Evolutionary conservation across 208 protist genomes (phyloP), one percentile per base, ranked within the genome.

Genomic region (Polymyxa betae): DNA sequence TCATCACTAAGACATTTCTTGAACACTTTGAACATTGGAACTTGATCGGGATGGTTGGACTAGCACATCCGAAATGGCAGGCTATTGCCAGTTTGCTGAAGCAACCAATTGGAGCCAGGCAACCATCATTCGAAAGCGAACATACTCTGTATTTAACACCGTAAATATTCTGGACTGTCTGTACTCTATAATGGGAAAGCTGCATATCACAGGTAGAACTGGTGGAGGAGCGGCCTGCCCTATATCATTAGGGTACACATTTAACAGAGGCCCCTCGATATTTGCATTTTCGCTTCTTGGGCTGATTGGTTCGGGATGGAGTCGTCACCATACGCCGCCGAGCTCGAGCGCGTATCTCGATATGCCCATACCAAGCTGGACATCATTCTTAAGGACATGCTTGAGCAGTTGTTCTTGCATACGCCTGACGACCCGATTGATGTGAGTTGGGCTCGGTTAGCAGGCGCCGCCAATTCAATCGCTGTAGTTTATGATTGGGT

Each of bases 401-500:
- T 66, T 16, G 54, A 66, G 29, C 54, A 66, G 54, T 29, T 66
- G 54, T 66, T 66, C 54, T 29, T 66, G 54, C 16, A 66, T 29
- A 66, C 54, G 54, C 54, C 54, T 32, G 54, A 66, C 20, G 54
- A 66, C 29, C 54, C 54, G 20, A 66, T 66, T 66, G 54, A 66
- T 66, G 54, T 66, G 16, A 29, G 54, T 66, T 29, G 20, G 20
- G 54, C 20, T 29, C 20, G 16, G 16, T 16, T 66, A 66, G 20
- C 29, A 29, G 16, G 16, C 54, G 54, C 54, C 20, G 29, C 16
- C 54, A 16, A 32, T 29, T 32, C 54, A 66, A 32, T 16, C 29
- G 20, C 54, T 66, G 20, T 66, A 66, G 54, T 66, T 66, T 66
- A 66, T 66, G 54, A 66, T 66, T 66, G 54, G 54, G 54, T 66